Conservation (phyloP, 1,139 yeast genomes). For the Meyerozyma elateridarum region DNA sequence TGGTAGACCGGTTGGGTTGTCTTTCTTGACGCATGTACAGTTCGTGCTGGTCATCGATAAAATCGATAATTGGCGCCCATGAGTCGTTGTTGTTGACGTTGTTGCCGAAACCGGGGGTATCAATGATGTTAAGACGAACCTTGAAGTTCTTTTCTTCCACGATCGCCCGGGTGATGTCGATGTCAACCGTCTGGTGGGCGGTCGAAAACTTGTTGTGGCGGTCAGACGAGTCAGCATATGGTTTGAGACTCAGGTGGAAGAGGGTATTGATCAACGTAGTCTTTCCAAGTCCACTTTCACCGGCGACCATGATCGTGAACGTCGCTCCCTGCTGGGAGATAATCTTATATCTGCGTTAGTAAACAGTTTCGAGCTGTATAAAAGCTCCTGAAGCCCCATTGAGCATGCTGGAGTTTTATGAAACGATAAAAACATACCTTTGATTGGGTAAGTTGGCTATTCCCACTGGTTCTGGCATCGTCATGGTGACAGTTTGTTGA, state of each 20-base stretch:
- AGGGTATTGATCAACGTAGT: constrained; percentile 92
- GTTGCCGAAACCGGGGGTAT: constrained; percentile 98
- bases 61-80: constrained; percentile 92
- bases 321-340: constrained; percentile 86
- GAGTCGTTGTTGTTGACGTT: constrained; percentile 89
- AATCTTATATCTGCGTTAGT: constrained; percentile 63
- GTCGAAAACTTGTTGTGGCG: constrained; percentile 64
- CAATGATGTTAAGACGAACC: constrained; percentile 81
- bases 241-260: constrained; percentile 68
- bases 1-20: constrained; percentile 72
- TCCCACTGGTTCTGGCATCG: constrained; percentile 59
- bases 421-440: constrained; percentile 51
- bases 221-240: constrained; percentile 56
- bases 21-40: constrained; percentile 93
- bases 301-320: constrained; percentile 91
- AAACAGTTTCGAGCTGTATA: constrained; percentile 1
- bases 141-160: constrained; percentile 89
- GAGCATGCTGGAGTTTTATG: not conserved
- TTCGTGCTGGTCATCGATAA: constrained; percentile 96
- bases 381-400: not conserved
- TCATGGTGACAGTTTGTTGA: constrained; percentile 3
- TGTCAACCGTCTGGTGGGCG: constrained; percentile 82
- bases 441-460: constrained; percentile 90
- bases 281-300: constrained; percentile 92
- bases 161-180: constrained; percentile 84